phyloP scores from a whole-genome alignment of 371 early-diverging fungal genomes.

The Lichtheimia corymbifera region DNA sequence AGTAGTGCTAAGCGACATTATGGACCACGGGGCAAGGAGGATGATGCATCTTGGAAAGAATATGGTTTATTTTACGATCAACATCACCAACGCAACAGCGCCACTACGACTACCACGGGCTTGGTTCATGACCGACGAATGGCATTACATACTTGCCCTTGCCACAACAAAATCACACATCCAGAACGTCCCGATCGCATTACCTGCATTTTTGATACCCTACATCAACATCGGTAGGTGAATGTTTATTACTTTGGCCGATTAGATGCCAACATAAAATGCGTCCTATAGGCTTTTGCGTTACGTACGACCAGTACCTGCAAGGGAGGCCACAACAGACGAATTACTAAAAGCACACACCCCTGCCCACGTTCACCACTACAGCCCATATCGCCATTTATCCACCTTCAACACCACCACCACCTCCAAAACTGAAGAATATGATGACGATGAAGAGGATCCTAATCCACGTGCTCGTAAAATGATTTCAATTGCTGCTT shows the following conservation, averaged over 20 bases:
- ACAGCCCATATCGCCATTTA: conserved; percentile 27
- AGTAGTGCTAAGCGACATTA: conserved; percentile 20
- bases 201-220: conserved; percentile 32
- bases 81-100: conserved; percentile 44
- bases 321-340: conserved; percentile 49
- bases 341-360: conserved; percentile 58
- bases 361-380: conserved; percentile 55
- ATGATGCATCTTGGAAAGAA: conserved; percentile 38
- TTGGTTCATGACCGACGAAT: conserved; percentile 58
- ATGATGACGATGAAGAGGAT: conserved; percentile 14
- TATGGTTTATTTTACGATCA: conserved; percentile 46
- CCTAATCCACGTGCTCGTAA: conserved; percentile 21
- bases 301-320: conserved; percentile 49
- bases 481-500: conserved; percentile 43
- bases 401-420: not conserved
- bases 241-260: not conserved
- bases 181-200: conserved; percentile 67
- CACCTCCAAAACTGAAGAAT: not conserved
- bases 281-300: conserved; percentile 38
- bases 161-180: conserved; percentile 54
- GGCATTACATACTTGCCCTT: conserved; percentile 58
- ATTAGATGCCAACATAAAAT: not conserved
- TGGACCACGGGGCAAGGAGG: conserved; percentile 53
- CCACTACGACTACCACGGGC: conserved; percentile 36
- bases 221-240: conserved; percentile 39